Percentiles rank a stretch among this genome's conserved stretches.
phyloP scores from a whole-genome alignment of 257 asterid species.

The Galeopsis tetrahit region DNA sequence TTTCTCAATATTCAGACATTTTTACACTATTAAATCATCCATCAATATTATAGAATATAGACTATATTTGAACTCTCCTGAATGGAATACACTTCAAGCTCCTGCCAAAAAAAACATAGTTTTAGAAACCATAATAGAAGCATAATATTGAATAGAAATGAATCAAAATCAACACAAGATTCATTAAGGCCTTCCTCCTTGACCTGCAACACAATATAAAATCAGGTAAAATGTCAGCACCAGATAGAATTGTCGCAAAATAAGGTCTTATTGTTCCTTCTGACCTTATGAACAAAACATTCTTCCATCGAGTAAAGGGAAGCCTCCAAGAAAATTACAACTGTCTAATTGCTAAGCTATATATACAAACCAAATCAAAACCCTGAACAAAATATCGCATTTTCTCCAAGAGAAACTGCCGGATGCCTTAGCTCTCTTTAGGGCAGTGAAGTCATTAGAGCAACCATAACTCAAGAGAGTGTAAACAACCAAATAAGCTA shows the following conservation, averaged over 20 bases:
- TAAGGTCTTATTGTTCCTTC: constrained; percentile 31
- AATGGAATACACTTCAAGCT: constrained; percentile 42
- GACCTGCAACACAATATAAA: constrained; percentile 49
- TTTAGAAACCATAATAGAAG: constrained; percentile 43
- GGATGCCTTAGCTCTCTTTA: constrained; percentile 9
- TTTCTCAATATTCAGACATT: constrained; percentile 28
- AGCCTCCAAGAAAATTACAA: constrained; percentile 25
- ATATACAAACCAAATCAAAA: constrained; percentile 27
- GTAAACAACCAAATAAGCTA: constrained; percentile 2
- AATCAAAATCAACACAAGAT: constrained; percentile 24
- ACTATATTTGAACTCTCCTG: constrained; percentile 53
- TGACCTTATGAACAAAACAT: constrained; percentile 24
- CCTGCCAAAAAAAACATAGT: constrained; percentile 74
- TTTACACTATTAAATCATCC: constrained; percentile 22
- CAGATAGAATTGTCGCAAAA: constrained; percentile 28
- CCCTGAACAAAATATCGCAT: neutral
- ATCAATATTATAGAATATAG: constrained; percentile 42
- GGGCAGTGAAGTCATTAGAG: neutral
- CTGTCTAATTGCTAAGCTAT: neutral
- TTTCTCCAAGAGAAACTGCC: constrained; percentile 6
- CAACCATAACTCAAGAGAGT: neutral
- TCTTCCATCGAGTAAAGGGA: constrained; percentile 14
- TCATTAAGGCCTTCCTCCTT: constrained; percentile 31
- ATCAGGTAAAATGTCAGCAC: constrained; percentile 31
- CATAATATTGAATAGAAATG: constrained; percentile 18